Conservation (phyloP, 2,329 filamentous ascomycete genomes). For the Talaromyces verruculosus region DNA sequence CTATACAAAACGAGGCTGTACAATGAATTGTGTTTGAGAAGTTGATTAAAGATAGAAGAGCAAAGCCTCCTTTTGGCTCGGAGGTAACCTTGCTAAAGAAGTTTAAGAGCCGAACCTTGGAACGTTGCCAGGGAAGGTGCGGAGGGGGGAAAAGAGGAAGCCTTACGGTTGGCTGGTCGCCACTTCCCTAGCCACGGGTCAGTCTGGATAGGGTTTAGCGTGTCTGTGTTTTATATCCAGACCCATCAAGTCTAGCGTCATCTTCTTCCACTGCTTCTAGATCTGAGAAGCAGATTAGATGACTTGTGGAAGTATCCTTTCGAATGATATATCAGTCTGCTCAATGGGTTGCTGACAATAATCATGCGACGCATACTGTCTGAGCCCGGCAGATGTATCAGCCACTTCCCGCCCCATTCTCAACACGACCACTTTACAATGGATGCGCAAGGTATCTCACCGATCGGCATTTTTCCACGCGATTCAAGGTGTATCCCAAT, state of each 20-base stretch:
- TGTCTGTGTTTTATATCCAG: not conserved
- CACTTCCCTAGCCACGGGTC: not conserved
- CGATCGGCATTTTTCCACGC: not conserved
- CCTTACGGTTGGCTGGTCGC: not conserved
- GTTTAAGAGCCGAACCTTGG: constrained; percentile 2
- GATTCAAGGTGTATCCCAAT: not conserved
- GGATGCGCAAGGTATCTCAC: not conserved
- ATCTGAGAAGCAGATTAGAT: not conserved
- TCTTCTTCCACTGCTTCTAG: not conserved
- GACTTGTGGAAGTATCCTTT: not conserved
- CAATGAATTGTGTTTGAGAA: not conserved
- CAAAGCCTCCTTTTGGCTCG: not conserved
- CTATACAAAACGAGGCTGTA: not conserved
- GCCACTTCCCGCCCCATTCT: not conserved
- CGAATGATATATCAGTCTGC: not conserved
- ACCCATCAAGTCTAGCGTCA: not conserved
- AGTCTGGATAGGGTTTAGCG: not conserved
- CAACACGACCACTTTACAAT: not conserved
- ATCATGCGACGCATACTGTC: not conserved
- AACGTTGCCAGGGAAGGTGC: not conserved
- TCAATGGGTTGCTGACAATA: not conserved
- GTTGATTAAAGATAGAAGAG: not conserved
- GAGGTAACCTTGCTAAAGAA: not conserved
- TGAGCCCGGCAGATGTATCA: not conserved
- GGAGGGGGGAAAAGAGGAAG: not conserved